Percentiles rank a stretch among this genome's conserved stretches.
Evolutionary conservation across 2,329 filamentous ascomycete species (phyloP).

Genomic region (Incumbomyces lentus): DNA sequence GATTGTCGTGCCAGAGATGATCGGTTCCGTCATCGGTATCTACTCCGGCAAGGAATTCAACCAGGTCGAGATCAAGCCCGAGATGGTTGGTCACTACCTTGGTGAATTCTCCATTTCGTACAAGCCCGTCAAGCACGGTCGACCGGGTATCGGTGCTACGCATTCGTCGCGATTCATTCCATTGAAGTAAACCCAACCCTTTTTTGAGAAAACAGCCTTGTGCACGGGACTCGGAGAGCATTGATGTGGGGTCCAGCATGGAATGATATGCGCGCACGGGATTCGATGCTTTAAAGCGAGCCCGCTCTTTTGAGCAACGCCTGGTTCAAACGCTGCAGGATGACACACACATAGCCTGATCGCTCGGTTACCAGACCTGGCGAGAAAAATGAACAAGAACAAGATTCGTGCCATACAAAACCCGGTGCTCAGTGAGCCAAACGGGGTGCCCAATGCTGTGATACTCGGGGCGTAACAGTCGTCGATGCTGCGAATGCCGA

Average conservation of each 20-base stretch:
- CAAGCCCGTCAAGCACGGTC: slow-evolving; percentile 99
- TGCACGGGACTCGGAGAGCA: not conserved
- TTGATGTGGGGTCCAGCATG: not conserved
- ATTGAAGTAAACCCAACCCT: slow-evolving; percentile 63
- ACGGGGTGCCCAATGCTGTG: slow-evolving; percentile 5
- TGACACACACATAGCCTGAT: not conserved
- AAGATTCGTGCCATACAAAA: slow-evolving; percentile 4
- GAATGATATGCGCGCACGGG: not conserved
- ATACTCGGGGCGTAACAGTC: not conserved
- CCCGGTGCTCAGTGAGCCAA: slow-evolving; percentile 7
- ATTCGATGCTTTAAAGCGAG: no score
- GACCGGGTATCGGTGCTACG: slow-evolving; percentile 99
- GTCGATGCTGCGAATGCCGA: no score
- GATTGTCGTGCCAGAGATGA: slow-evolving; percentile 99
- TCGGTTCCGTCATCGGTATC: slow-evolving; percentile 94
- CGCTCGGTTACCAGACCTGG: not conserved
- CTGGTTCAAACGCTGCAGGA: not conserved
- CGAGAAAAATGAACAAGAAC: slow-evolving; percentile 6
- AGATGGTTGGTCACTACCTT: slow-evolving; percentile 99
- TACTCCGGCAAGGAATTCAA: slow-evolving; percentile 99
- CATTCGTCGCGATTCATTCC: slow-evolving; percentile 99
- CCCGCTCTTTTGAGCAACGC: no score
- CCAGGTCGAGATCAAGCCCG: slow-evolving; percentile 99
- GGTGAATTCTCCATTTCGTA: slow-evolving; percentile 99
- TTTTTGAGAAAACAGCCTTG: not conserved